Percentiles rank a stretch among this genome's conserved stretches.
Conservation (phyloP, 2,329 filamentous ascomycete species). For the Xylaria sp. region DNA sequence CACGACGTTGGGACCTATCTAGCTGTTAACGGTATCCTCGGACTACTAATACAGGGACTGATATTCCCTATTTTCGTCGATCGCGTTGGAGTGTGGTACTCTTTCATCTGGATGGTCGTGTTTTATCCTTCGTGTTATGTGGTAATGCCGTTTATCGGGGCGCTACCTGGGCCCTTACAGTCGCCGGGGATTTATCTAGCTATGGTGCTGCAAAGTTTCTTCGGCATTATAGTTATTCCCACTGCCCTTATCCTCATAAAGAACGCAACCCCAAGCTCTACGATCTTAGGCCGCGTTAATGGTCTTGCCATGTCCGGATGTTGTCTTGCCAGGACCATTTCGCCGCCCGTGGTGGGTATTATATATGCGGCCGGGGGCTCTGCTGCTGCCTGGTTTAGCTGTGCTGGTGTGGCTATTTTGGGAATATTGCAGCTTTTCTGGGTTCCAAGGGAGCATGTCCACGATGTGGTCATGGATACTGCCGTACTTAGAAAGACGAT, state of each 20-base stretch:
- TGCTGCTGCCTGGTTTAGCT: constrained; percentile 55
- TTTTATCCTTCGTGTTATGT: constrained; percentile 75
- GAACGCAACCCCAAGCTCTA: constrained; percentile 71
- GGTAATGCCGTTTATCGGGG: constrained; percentile 73
- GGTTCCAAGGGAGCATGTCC: constrained; percentile 46
- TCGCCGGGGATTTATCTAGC: constrained; percentile 73
- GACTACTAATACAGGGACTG: constrained; percentile 76
- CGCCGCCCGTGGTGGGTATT: constrained; percentile 73
- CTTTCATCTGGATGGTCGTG: constrained; percentile 71
- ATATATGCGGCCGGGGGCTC: constrained; percentile 70
- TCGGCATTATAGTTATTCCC: constrained; percentile 75
- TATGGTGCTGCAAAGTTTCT: constrained; percentile 71
- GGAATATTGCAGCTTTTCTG: constrained; percentile 47
- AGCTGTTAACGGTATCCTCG: constrained; percentile 75
- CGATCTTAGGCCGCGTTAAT: constrained; percentile 75
- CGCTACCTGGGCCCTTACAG: constrained; percentile 63
- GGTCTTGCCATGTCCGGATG: constrained; percentile 76
- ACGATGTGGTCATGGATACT: constrained; percentile 36
- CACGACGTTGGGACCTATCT: constrained; percentile 75
- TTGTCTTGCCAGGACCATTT: constrained; percentile 75
- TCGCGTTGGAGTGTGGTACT: constrained; percentile 72
- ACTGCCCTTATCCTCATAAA: constrained; percentile 77
- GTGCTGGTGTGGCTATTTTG: constrained; percentile 45
- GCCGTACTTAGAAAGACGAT: constrained; percentile 34
- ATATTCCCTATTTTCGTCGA: constrained; percentile 74